Evolutionary conservation across 2,329 filamentous ascomycete species (phyloP).

Genomic region (Onygena corvina): DNA sequence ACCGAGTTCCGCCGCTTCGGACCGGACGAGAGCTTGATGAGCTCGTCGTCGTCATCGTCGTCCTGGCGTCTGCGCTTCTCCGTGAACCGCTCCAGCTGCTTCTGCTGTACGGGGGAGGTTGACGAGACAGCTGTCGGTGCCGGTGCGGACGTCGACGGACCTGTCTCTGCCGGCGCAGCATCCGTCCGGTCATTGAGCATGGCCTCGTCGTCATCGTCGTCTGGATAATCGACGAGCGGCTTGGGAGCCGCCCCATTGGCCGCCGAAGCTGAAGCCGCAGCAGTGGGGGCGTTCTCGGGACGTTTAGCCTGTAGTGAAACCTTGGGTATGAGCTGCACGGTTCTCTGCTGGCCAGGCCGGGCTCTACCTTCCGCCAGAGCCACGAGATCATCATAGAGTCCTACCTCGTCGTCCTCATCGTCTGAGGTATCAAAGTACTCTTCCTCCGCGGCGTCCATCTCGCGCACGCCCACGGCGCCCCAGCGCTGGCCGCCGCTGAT

Average conservation of each 20-base stretch:
- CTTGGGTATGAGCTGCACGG: conserved; percentile 16
- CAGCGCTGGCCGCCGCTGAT: conserved; percentile 50
- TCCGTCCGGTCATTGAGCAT: conserved; percentile 37
- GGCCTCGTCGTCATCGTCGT: conserved; percentile 64
- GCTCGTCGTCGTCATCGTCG: conserved; percentile 83
- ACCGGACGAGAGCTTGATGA: conserved; percentile 61
- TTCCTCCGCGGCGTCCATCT: conserved; percentile 75
- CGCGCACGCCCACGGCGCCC: conserved; percentile 53
- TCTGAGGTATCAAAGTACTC: conserved; percentile 90
- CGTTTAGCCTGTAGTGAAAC: conserved; percentile 28
- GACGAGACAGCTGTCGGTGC: conserved; percentile 23
- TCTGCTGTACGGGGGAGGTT: conserved; percentile 5
- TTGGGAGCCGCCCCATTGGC: conserved; percentile 53
- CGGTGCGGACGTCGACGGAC: conserved; percentile 19
- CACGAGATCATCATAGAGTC: conserved; percentile 10
- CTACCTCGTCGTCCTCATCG: conserved; percentile 61
- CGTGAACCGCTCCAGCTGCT: conserved; percentile 24
- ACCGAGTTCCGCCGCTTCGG: conserved; percentile 36
- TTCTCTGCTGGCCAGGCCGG: conserved; percentile 6
- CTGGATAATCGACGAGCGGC: conserved; percentile 80
- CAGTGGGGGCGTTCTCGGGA: conserved; percentile 10
- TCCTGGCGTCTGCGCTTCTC: conserved; percentile 78
- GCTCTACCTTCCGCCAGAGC: neutral
- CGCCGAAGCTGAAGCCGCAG: conserved; percentile 23
- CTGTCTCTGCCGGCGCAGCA: conserved; percentile 12